These are phyloP conservation scores for Apiosordaria backusii DNA, from an alignment of 495 filamentous ascomycete genomes.

Conservation along the genomic window DNA sequence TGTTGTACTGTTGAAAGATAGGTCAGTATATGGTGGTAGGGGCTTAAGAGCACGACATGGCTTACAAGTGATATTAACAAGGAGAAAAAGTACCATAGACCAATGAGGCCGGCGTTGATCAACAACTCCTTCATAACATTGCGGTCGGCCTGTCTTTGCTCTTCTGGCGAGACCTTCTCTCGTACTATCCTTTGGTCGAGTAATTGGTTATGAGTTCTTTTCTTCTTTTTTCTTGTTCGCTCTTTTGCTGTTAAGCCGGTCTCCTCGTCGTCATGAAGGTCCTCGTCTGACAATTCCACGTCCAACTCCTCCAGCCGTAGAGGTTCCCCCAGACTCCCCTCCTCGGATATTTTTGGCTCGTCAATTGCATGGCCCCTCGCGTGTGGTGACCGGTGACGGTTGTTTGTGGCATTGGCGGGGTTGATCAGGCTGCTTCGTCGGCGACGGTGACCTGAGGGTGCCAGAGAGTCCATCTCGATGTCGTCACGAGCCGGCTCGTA, in stretches of 20 bases:
- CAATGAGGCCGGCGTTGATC: conserved; percentile 73
- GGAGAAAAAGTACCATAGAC: conserved; percentile 91
- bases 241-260: conserved; percentile 75
- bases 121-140: conserved; percentile 63
- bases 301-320: conserved; percentile 25
- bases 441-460: conserved; percentile 50
- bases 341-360: conserved; percentile 42
- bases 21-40: conserved; percentile 10
- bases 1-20: conserved; percentile 73
- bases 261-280: conserved; percentile 84
- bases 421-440: conserved; percentile 58
- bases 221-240: conserved; percentile 59
- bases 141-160: conserved; percentile 66
- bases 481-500: conserved; percentile 28
- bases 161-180: conserved; percentile 55
- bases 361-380: conserved; percentile 45
- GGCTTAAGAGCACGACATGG: conserved; percentile 8
- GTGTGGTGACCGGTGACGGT: conserved; percentile 43
- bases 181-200: conserved; percentile 70
- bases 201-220: conserved; percentile 62
- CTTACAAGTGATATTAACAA: conserved; percentile 91
- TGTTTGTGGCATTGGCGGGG: conserved; percentile 37
- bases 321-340: conserved; percentile 29
- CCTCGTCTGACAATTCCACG: conserved; percentile 56
- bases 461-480: conserved; percentile 49